phyloP scores from a whole-genome alignment of 169 alveolate species.

The Eimeria maxima region DNA sequence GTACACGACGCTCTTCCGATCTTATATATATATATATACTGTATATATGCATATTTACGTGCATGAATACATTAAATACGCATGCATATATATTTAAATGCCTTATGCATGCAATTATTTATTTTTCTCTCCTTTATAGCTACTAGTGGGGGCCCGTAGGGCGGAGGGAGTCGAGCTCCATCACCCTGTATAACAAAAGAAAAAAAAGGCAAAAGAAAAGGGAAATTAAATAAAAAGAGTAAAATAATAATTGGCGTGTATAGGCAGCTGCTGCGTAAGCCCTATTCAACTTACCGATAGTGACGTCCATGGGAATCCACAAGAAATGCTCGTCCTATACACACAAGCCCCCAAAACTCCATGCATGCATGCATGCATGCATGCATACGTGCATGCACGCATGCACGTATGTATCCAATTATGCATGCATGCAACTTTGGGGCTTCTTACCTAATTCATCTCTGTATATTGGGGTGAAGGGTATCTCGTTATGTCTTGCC shows the following conservation, averaged over 20 bases:
- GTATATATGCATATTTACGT: too few relatives aligned
- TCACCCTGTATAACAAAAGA: not conserved
- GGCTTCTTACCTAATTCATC: conserved; percentile 22
- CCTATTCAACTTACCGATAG: conserved; percentile 43
- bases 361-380: not conserved
- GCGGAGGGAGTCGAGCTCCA: conserved; percentile 10
- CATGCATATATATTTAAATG: not conserved
- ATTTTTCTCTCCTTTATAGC: not conserved
- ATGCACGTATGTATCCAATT: not conserved
- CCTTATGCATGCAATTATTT: not conserved
- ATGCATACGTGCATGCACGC: conserved; percentile 22
- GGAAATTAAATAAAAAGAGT: not conserved
- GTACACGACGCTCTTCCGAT: too few relatives aligned
- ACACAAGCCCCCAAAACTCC: not conserved
- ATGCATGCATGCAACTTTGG: not conserved
- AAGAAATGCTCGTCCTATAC: conserved; percentile 74
- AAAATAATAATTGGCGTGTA: not conserved
- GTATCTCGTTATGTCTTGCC: not conserved
- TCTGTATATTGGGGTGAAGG: not conserved
- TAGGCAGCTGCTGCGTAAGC: not conserved
- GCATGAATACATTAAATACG: too few relatives aligned
- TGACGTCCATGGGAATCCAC: conserved; percentile 71
- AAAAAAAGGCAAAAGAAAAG: not conserved
- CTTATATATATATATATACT: too few relatives aligned
- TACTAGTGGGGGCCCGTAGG: not conserved